Percentiles rank a stretch among this genome's conserved stretches.
These are phyloP conservation scores for Oleoguttula mirabilis DNA, from an alignment of 495 filamentous ascomycete genomes.

Conservation along the genomic window DNA sequence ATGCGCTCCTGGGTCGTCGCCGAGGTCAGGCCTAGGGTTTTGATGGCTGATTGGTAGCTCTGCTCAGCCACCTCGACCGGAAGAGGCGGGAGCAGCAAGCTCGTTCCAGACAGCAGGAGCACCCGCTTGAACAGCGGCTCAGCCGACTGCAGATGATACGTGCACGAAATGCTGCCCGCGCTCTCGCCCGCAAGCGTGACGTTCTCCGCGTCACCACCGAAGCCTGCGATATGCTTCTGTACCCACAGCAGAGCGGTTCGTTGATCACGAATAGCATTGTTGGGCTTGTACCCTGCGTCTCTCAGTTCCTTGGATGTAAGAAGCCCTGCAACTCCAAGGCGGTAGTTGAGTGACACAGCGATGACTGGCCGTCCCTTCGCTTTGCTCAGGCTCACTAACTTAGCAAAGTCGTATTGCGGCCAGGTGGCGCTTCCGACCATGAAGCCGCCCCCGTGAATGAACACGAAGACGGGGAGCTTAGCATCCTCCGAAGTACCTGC, in stretches of 20 bases:
- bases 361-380: slow-evolving; percentile 10
- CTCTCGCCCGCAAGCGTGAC: slow-evolving; percentile 27
- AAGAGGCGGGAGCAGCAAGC: slow-evolving; percentile 26
- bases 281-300: slow-evolving; percentile 21
- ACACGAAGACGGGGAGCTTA: slow-evolving; percentile 22
- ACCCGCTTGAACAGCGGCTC: slow-evolving; percentile 32
- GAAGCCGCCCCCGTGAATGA: slow-evolving; percentile 25
- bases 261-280: slow-evolving; percentile 26
- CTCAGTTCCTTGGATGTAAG: slow-evolving; percentile 21
- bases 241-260: slow-evolving; percentile 24
- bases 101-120: slow-evolving; percentile 33
- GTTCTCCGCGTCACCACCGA: slow-evolving; percentile 26
- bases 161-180: slow-evolving; percentile 28
- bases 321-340: slow-evolving; percentile 19
- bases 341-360: slow-evolving; percentile 15
- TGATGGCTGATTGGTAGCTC: slow-evolving; percentile 30
- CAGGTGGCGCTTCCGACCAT: slow-evolving; percentile 31
- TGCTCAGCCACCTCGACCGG: slow-evolving; percentile 27
- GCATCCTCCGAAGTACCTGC: slow-evolving; percentile 12
- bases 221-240: slow-evolving; percentile 22
- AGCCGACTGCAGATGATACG: slow-evolving; percentile 31
- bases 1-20: slow-evolving; percentile 25
- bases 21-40: slow-evolving; percentile 29
- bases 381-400: slow-evolving; percentile 19
- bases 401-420: slow-evolving; percentile 33